Evolutionary conservation across 1,284 basidiomycete species (phyloP).

Genomic region (Somion occarium): DNA sequence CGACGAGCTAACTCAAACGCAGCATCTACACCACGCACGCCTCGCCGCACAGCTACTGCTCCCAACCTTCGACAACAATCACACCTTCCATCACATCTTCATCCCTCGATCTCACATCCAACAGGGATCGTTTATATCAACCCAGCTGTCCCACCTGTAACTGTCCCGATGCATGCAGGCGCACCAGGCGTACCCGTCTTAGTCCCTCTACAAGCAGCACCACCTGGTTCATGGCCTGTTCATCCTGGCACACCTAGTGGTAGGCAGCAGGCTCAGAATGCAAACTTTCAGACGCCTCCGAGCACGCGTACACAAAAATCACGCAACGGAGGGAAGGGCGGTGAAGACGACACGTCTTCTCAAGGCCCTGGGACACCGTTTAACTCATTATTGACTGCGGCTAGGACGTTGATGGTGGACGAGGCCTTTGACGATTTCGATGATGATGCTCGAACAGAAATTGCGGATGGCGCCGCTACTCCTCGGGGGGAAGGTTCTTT

Average conservation of each 20-base stretch:
- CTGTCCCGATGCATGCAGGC: not conserved
- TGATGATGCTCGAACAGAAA: slow-evolving; percentile 1
- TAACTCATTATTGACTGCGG: slow-evolving; percentile 57
- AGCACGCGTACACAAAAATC: not conserved
- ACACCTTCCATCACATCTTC: slow-evolving; percentile 11
- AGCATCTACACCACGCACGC: slow-evolving; percentile 9
- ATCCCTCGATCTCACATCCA: slow-evolving; percentile 1
- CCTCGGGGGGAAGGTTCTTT: not conserved
- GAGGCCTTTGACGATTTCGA: slow-evolving; percentile 31
- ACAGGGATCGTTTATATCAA: not conserved
- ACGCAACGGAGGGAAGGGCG: not conserved
- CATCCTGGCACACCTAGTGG: not conserved
- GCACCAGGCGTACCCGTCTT: not conserved
- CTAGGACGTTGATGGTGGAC: slow-evolving; percentile 48
- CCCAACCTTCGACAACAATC: slow-evolving; percentile 10
- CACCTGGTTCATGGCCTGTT: not conserved
- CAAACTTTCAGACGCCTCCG: not conserved
- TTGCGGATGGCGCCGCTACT: slow-evolving; percentile 8
- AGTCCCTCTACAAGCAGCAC: not conserved
- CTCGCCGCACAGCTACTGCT: not conserved
- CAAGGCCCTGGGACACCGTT: slow-evolving; percentile 13
- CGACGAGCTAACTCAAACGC: slow-evolving; percentile 8
- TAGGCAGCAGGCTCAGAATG: not conserved
- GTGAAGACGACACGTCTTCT: not conserved
- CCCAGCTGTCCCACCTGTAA: not conserved